Base-by-base conservation (phyloP, 1,139 yeast species). In the Taiozyma onychis region DNA sequence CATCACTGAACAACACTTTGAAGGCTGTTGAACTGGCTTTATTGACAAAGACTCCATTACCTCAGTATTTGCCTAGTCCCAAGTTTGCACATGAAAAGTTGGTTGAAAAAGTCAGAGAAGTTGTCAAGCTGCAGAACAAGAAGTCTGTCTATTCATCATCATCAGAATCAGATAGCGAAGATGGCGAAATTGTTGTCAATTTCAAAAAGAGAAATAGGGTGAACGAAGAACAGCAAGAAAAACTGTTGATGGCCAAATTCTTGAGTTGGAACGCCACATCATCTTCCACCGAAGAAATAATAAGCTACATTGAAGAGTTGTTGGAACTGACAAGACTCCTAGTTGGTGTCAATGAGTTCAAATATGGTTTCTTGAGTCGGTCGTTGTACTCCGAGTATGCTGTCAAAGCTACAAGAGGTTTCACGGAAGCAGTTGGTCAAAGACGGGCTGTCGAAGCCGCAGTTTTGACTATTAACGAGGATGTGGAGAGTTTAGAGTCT, bases 261-360 rank as follows among this genome's bases (percentile, higher is more conserved):
- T 64, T 76, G 60, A 69, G 76, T 47, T 77, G 81, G 81, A 76
- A 75, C 56, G 81, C 81, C 1, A 65, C 77, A 1, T 72, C 73
- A 51, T 71, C 77, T 3, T 78, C 78, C 0, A 59, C 73, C 3
- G 80, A 75, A 50, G 81, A 77, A 55, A 66, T 77, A 34, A 74
- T 76, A 44, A 77, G 73, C 47, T 76, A 75, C 54, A 66, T 74
- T 28, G 81, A 77, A 54, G 80, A 76, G 54, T 60, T 77, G 10
- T 56, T 70, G 5, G 70, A 67, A 47, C 55, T 77, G 41, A 66
- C 73, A 1, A 74, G 72, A 54, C 56, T 72, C 13, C 59, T 77
- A 7, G 77, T 75, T 28, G 81, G 81, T 27, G 75, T 72, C 14
- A 69, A 72, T 50, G 74, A 71, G 53, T 76, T 77, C 57, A 71